These are phyloP conservation scores for Xerocomus nothofagi DNA, from an alignment of 1,284 basidiomycete genomes.

Conservation along the genomic window DNA sequence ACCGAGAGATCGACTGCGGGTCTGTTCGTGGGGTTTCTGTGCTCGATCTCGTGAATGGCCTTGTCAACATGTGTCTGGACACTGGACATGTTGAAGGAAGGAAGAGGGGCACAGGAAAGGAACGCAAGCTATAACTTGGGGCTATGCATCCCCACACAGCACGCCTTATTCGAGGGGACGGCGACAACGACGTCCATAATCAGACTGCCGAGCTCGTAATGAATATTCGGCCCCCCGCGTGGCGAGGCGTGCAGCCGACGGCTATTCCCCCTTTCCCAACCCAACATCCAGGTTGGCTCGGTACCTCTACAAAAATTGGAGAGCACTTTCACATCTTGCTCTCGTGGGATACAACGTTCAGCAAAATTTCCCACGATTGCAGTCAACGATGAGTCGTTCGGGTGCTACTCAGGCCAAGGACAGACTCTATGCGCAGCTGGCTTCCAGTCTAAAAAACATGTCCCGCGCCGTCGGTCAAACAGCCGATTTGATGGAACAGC, in stretches of 20 bases:
- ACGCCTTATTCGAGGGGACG: too few species aligned
- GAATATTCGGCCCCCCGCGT: not conserved
- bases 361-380: too few species aligned
- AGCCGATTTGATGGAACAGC: constrained; percentile 67
- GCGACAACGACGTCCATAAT: constrained; percentile 19
- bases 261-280: too few species aligned
- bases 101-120: constrained; percentile 13
- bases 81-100: constrained; percentile 37
- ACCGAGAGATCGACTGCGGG: constrained; percentile 83
- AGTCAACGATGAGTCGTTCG: constrained; percentile 26
- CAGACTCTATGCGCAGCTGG: constrained; percentile 66
- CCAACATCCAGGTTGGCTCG: not conserved
- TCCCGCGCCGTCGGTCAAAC: constrained; percentile 62
- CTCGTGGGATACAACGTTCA: too few species aligned
- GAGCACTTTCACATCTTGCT: too few species aligned
- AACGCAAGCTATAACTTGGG: not conserved
- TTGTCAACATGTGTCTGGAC: constrained; percentile 61
- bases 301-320: too few species aligned
- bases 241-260: not conserved
- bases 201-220: constrained; percentile 6
- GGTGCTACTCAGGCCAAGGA: constrained; percentile 74
- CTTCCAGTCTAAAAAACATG: constrained; percentile 59
- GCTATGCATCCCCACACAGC: constrained; percentile 17
- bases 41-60: constrained; percentile 72
- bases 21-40: constrained; percentile 48